Evolutionary conservation across 129 eudicot species (phyloP).

Genomic region (Pulicaria dysenterica): DNA sequence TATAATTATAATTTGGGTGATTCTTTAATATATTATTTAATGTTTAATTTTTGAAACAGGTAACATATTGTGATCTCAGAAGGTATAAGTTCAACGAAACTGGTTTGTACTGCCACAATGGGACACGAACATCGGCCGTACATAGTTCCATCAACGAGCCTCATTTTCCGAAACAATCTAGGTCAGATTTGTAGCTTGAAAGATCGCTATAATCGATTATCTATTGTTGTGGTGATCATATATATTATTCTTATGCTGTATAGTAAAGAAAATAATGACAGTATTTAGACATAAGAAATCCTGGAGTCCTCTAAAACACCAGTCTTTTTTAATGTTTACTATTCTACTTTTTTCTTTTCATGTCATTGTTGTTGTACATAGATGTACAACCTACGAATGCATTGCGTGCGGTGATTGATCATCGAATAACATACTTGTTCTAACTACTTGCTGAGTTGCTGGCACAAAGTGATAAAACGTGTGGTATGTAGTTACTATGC

Average conservation of each 20-base stretch:
- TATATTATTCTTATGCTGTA: conserved; percentile 51
- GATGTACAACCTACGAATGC: conserved; percentile 29
- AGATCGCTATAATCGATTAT: conserved; percentile 28
- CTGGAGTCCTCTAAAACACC: conserved; percentile 39
- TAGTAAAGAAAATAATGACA: conserved; percentile 36
- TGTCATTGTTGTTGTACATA: conserved; percentile 29
- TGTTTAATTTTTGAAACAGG: conserved; percentile 16
- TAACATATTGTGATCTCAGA: conserved; percentile 20
- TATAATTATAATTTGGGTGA: too few relatives aligned
- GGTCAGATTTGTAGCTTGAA: conserved; percentile 29
- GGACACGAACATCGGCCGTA: conserved; percentile 21
- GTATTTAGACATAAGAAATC: conserved; percentile 39
- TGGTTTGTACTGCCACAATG: not conserved
- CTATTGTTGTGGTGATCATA: conserved; percentile 33
- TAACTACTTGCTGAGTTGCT: not conserved
- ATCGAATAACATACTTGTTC: conserved; percentile 20
- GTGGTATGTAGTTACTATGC: not conserved
- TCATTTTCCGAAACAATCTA: conserved; percentile 13
- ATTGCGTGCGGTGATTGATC: conserved; percentile 27
- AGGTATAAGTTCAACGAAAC: conserved; percentile 19
- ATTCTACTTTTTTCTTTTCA: conserved; percentile 2
- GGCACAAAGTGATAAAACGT: not conserved
- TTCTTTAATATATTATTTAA: not conserved
- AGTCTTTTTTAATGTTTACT: conserved; percentile 24
- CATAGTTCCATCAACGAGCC: conserved; percentile 23